Evolutionary conservation across 768 basidiomycete species (phyloP).

Genomic region (Leccinum sublutescens): DNA sequence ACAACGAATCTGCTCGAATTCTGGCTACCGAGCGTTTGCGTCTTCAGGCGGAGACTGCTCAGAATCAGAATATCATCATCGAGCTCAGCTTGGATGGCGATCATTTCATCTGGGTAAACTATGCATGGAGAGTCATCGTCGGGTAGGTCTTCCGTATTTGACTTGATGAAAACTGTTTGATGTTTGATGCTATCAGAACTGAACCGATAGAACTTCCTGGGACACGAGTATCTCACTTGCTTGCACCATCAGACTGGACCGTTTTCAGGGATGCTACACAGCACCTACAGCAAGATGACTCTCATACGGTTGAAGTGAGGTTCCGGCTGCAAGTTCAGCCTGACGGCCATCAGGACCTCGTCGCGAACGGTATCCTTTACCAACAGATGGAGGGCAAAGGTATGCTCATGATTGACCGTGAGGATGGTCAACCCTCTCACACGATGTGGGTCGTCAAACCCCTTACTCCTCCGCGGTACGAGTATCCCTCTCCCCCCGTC

Average conservation of each 20-base stretch:
- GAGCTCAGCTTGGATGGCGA: constrained; percentile 94
- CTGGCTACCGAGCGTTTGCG: constrained; percentile 85
- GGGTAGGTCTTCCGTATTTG: constrained; percentile 53
- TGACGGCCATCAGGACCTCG: constrained; percentile 52
- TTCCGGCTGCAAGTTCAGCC: constrained; percentile 84
- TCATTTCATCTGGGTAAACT: constrained; percentile 93
- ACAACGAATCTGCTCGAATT: constrained; percentile 75
- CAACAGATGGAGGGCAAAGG: constrained; percentile 97
- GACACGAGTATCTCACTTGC: constrained; percentile 75
- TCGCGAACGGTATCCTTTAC: constrained; percentile 50
- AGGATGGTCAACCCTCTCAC: constrained; percentile 84
- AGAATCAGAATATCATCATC: constrained; percentile 94
- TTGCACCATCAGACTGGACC: constrained; percentile 74
- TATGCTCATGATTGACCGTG: constrained; percentile 96
- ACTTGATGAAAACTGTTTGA: constrained; percentile 7
- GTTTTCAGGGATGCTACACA: constrained; percentile 87
- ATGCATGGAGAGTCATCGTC: constrained; percentile 90
- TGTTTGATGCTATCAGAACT: constrained; percentile 47
- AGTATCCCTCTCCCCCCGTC: constrained; percentile 63
- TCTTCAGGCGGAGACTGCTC: constrained; percentile 90
- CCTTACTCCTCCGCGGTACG: constrained; percentile 65
- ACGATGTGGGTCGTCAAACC: constrained; percentile 99
- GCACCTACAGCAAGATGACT: constrained; percentile 85
- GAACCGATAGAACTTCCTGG: constrained; percentile 79
- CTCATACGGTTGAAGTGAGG: constrained; percentile 88